phyloP scores from a whole-genome alignment of 2,329 filamentous ascomycete species.

The Coniochaeta sp. region DNA sequence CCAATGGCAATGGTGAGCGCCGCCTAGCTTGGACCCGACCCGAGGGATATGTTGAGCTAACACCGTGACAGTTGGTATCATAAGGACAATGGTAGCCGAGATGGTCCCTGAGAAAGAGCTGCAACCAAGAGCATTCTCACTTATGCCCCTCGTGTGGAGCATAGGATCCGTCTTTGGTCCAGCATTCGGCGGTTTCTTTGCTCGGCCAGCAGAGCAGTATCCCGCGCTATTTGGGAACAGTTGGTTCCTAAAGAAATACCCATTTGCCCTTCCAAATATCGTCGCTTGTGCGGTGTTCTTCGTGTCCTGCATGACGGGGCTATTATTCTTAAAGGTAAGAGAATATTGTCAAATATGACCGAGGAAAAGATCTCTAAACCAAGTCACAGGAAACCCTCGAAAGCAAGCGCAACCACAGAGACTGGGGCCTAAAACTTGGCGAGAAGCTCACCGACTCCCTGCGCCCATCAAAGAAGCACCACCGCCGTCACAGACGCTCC shows the following conservation, averaged over 20 bases:
- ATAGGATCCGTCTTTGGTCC: constrained; percentile 84
- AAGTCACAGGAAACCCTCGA: constrained; percentile 65
- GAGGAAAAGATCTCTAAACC: constrained; percentile 4
- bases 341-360: constrained; percentile 2
- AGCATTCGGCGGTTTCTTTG: constrained; percentile 78
- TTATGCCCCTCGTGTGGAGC: constrained; percentile 90
- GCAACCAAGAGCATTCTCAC: constrained; percentile 80
- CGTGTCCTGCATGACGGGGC: constrained; percentile 63
- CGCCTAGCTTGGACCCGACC: not conserved
- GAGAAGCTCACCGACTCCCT: constrained; percentile 45
- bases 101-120: constrained; percentile 81
- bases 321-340: constrained; percentile 66
- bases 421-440: constrained; percentile 72
- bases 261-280: constrained; percentile 79
- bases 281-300: constrained; percentile 70
- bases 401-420: constrained; percentile 56
- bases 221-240: constrained; percentile 61
- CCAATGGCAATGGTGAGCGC: constrained; percentile 71
- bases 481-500: constrained; percentile 32
- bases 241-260: constrained; percentile 65
- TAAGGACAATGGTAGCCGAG: constrained; percentile 86
- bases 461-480: constrained; percentile 14
- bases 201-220: constrained; percentile 69
- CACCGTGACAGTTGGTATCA: constrained; percentile 63
- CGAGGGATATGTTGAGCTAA: not conserved